phyloP scores from a whole-genome alignment of 140 eudicot genomes.

The Flaveria floridana region DNA sequence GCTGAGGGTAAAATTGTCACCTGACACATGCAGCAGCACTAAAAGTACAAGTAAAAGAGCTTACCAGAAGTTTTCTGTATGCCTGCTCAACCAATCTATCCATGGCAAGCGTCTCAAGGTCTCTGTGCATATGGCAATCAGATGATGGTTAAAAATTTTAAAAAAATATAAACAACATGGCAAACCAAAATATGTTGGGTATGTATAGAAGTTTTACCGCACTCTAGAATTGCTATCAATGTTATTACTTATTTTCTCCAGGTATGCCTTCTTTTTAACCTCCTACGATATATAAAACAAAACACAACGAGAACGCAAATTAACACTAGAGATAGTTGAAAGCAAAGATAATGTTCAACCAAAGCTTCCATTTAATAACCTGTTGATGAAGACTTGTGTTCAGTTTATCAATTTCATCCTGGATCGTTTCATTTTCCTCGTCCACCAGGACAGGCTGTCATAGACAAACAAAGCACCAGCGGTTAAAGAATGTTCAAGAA shows the following conservation, averaged over 20 bases:
- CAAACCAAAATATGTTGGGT: neutral
- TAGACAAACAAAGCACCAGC: slow-evolving; percentile 17
- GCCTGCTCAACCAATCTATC: slow-evolving; percentile 66
- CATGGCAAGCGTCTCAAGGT: slow-evolving; percentile 70
- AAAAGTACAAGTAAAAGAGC: neutral
- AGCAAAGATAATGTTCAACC: slow-evolving; percentile 10
- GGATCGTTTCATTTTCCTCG: slow-evolving; percentile 59
- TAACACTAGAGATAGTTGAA: slow-evolving; percentile 3
- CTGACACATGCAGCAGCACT: neutral
- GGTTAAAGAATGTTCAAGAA: slow-evolving; percentile 20
- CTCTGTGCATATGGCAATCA: slow-evolving; percentile 52
- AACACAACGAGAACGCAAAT: neutral
- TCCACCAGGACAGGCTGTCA: slow-evolving; percentile 79
- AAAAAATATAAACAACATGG: slow-evolving; percentile 2
- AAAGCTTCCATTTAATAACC: slow-evolving; percentile 40
- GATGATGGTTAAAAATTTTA: slow-evolving; percentile 4
- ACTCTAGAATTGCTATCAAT: slow-evolving; percentile 33
- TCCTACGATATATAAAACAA: slow-evolving; percentile 34
- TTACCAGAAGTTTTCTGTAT: slow-evolving; percentile 71
- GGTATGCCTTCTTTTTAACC: slow-evolving; percentile 50
- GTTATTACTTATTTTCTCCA: slow-evolving; percentile 48
- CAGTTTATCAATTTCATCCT: slow-evolving; percentile 49
- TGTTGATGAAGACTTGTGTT: slow-evolving; percentile 51
- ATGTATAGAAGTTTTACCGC: slow-evolving; percentile 40
- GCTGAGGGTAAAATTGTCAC: neutral